phyloP scores from a whole-genome alignment of 1,284 basidiomycete genomes.

The Rhizopogon parksii region DNA sequence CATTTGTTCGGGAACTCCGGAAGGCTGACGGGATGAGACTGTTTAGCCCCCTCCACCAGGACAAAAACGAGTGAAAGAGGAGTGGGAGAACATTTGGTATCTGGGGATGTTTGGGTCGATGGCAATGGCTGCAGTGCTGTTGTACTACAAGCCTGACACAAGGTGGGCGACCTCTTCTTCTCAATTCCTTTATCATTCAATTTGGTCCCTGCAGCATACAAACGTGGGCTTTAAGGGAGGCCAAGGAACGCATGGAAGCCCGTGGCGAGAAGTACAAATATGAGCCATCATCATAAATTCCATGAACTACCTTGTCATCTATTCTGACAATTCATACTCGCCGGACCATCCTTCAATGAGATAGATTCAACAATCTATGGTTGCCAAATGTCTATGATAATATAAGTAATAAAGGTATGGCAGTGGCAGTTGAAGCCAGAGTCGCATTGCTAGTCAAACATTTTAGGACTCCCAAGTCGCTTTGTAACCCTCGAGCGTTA shows the following conservation, averaged over 20 bases:
- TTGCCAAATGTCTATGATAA: neutral
- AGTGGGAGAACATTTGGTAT: slow-evolving; percentile 88
- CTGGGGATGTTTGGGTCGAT: slow-evolving; percentile 88
- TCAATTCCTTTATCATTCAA: neutral
- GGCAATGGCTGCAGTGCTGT: slow-evolving; percentile 66
- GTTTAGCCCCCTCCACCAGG: slow-evolving; percentile 67
- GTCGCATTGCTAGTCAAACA: neutral
- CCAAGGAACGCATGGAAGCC: slow-evolving; percentile 82
- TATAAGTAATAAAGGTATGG: slow-evolving; percentile 12
- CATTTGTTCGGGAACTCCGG: slow-evolving; percentile 4
- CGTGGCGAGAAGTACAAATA: slow-evolving; percentile 83
- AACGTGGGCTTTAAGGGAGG: slow-evolving; percentile 85
- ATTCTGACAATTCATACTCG: slow-evolving; percentile 2
- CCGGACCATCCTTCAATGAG: neutral
- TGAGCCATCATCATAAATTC: slow-evolving; percentile 38
- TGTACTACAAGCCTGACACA: slow-evolving; percentile 95
- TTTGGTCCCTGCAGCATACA: slow-evolving; percentile 54
- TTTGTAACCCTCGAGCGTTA: slow-evolving; percentile 78
- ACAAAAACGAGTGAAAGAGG: slow-evolving; percentile 78
- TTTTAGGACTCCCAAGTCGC: slow-evolving; percentile 51
- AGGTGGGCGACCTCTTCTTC: slow-evolving; percentile 52
- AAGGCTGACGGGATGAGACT: slow-evolving; percentile 4
- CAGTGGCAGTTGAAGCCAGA: slow-evolving; percentile 32
- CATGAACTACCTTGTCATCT: neutral
- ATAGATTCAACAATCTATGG: neutral